A percentile compares a stretch with the other conserved stretches of the same genome.
phyloP scores from a whole-genome alignment of 208 protist genomes.

The Acanthamoeba culbertsoni region DNA sequence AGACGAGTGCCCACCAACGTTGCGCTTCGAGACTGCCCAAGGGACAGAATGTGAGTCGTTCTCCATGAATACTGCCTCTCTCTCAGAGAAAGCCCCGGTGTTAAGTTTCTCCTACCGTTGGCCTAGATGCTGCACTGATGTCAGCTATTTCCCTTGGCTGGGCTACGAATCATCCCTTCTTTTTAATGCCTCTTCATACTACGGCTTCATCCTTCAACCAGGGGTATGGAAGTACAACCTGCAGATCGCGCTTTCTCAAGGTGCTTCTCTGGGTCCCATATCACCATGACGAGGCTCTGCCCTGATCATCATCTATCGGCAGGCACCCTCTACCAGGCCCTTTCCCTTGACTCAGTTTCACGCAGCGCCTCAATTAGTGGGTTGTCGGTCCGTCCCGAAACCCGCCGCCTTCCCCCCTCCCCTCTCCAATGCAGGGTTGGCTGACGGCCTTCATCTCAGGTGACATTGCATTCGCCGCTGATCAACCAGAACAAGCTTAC shows the following conservation, averaged over 20 bases:
- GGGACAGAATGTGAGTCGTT: neutral
- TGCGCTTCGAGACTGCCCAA: neutral
- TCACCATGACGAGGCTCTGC: neutral
- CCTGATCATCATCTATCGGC: neutral
- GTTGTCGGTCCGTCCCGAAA: neutral
- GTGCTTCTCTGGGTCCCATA: neutral
- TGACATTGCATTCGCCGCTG: neutral
- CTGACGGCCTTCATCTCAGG: neutral
- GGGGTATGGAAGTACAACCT: slow-evolving; percentile 19
- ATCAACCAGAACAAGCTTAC: neutral
- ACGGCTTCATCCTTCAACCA: neutral
- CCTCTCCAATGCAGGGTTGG: neutral
- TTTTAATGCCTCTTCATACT: neutral
- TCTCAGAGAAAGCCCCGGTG: neutral
- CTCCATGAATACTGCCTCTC: no score
- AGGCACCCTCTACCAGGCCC: neutral
- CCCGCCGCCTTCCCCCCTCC: neutral
- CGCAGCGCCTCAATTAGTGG: neutral
- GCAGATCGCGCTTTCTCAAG: neutral
- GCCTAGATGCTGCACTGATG: slow-evolving; percentile 5
- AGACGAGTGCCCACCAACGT: neutral
- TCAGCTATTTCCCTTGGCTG: neutral
- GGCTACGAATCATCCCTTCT: neutral
- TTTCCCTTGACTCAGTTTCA: neutral
- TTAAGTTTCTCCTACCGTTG: neutral